Conservation (phyloP, 2,329 filamentous ascomycete genomes). For the Thielaviopsis punctulata region DNA sequence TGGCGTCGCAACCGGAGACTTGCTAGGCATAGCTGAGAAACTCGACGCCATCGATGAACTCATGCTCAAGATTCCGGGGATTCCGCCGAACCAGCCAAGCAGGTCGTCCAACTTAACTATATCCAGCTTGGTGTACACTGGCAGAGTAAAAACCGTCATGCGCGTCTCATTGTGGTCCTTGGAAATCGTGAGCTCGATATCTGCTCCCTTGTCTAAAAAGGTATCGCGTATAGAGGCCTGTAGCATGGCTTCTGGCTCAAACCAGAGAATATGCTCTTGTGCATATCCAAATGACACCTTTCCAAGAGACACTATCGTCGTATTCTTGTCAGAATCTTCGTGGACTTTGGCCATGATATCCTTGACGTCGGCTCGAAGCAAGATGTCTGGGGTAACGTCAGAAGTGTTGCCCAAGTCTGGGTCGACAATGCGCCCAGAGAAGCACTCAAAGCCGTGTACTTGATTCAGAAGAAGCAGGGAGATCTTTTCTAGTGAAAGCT, state of each 20-base stretch:
- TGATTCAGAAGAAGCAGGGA: slow-evolving; percentile 39
- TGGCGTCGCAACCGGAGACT: slow-evolving; percentile 20
- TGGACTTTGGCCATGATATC: slow-evolving; percentile 16
- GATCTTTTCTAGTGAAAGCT: slow-evolving; percentile 30
- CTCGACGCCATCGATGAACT: slow-evolving; percentile 68
- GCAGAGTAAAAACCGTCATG: slow-evolving; percentile 57
- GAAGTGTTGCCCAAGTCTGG: slow-evolving; percentile 13
- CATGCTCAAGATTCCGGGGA: slow-evolving; percentile 81
- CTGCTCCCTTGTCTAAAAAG: slow-evolving; percentile 38
- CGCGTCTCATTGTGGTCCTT: slow-evolving; percentile 27
- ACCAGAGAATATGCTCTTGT: slow-evolving; percentile 44
- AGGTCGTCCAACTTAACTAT: slow-evolving; percentile 70
- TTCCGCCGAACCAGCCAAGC: slow-evolving; percentile 72
- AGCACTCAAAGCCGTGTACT: slow-evolving; percentile 34
- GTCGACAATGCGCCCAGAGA: slow-evolving; percentile 27
- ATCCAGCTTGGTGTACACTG: slow-evolving; percentile 60
- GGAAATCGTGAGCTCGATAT: slow-evolving; percentile 36
- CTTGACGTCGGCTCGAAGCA: slow-evolving; percentile 32
- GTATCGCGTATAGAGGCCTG: slow-evolving; percentile 41
- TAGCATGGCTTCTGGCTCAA: slow-evolving; percentile 40
- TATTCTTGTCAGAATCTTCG: slow-evolving; percentile 13
- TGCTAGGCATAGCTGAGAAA: slow-evolving; percentile 29
- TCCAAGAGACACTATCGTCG: slow-evolving; percentile 16
- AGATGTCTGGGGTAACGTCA: slow-evolving; percentile 22
- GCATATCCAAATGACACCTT: slow-evolving; percentile 42